Conservation (phyloP, 176 grass and related monocot genomes). For the Pharus latifolius region DNA sequence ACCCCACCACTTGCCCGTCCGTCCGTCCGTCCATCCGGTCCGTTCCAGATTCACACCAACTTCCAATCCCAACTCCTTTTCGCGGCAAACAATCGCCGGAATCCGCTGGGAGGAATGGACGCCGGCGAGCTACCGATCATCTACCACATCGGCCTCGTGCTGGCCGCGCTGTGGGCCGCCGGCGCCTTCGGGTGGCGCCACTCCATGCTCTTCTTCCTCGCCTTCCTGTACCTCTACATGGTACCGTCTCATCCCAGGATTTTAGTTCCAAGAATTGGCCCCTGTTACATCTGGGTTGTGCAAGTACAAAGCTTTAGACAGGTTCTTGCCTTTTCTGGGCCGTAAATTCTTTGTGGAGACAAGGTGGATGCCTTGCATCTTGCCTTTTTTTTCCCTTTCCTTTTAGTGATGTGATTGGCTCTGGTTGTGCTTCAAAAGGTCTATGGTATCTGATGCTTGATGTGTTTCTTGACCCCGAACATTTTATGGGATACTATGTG, state of each 20-base stretch:
- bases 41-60: conserved; percentile 11
- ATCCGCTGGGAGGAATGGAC: conserved; percentile 23
- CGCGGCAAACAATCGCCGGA: conserved; percentile 7
- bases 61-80: not conserved
- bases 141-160: conserved; percentile 62
- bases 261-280: not conserved
- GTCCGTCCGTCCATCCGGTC: not conserved
- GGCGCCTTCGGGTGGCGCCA: conserved; percentile 32
- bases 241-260: conserved; percentile 5
- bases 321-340: too few relatives aligned
- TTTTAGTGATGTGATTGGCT: conserved; percentile 1
- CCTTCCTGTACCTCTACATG: conserved; percentile 84
- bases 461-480: not conserved
- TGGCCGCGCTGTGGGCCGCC: conserved; percentile 53
- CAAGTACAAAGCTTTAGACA: too few relatives aligned
- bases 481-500: not conserved
- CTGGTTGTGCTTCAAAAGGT: not conserved
- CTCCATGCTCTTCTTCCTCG: conserved; percentile 61
- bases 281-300: not conserved
- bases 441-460: not conserved
- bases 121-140: conserved; percentile 63
- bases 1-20: not conserved
- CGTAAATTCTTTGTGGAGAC: too few relatives aligned
- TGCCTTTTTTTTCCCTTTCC: not conserved
- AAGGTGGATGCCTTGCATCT: too few relatives aligned